A percentile compares a stretch with the other conserved stretches of the same genome.
phyloP scores from a whole-genome alignment of 2,329 filamentous ascomycete species.

The Ceratocystiopsis sp. region DNA sequence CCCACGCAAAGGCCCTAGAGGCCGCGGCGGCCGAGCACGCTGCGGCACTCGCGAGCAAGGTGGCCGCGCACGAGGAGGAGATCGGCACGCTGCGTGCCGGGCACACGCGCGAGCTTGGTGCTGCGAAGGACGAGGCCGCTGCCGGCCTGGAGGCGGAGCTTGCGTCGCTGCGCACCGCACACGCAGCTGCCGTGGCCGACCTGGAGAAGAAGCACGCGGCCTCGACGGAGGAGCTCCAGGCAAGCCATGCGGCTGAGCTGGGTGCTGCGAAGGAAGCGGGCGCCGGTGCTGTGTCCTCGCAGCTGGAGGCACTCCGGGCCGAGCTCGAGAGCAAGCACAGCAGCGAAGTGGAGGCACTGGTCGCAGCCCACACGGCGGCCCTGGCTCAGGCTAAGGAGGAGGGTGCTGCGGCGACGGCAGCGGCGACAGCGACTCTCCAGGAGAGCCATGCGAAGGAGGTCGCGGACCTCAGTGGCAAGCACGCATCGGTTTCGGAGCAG shows the following conservation, averaged over 20 bases:
- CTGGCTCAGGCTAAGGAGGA: conserved; percentile 28
- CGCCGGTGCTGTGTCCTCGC: conserved; percentile 12
- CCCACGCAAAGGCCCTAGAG: conserved; percentile 2
- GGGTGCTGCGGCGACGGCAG: conserved; percentile 22
- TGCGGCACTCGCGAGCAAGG: conserved; percentile 30
- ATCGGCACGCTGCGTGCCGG: conserved; percentile 37
- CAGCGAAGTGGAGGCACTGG: conserved; percentile 25
- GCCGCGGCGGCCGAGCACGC: conserved; percentile 24
- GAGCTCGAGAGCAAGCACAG: conserved; percentile 18
- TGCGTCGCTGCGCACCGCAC: conserved; percentile 34
- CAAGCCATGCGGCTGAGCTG: conserved; percentile 17
- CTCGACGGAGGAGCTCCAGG: conserved; percentile 20
- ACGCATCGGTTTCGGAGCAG: conserved; percentile 20
- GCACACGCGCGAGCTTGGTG: conserved; percentile 19
- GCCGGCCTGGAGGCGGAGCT: conserved; percentile 33
- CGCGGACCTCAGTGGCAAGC: conserved; percentile 19
- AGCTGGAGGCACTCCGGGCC: conserved; percentile 22
- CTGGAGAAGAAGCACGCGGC: conserved; percentile 24
- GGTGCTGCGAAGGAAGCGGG: conserved; percentile 11
- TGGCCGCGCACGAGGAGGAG: conserved; percentile 34
- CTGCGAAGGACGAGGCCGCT: conserved; percentile 25
- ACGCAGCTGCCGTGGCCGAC: conserved; percentile 26
- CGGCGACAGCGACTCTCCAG: conserved; percentile 17
- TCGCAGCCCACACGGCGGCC: conserved; percentile 25
- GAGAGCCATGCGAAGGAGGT: conserved; percentile 20